A percentile compares a stretch with the other conserved stretches of the same genome.
Evolutionary conservation across 768 basidiomycete species (phyloP).

Genomic region (Naganishia vaughanmartiniae): DNA sequence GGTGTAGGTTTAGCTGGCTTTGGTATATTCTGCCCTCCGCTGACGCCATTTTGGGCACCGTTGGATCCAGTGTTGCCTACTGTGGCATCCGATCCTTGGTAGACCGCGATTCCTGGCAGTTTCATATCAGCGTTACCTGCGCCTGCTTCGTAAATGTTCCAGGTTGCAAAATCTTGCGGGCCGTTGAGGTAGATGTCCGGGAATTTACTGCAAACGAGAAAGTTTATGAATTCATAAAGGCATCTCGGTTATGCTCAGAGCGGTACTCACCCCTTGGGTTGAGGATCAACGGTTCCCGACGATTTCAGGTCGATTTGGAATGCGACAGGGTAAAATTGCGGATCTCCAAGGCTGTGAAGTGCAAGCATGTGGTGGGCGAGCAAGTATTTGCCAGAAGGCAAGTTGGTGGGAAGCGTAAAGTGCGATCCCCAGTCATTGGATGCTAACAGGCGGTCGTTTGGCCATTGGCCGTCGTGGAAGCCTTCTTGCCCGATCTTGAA

Average conservation of each 20-base stretch:
- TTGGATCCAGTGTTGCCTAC: background rate
- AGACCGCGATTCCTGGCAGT: conserved; percentile 4
- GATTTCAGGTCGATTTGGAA: conserved; percentile 25
- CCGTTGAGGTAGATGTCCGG: conserved; percentile 14
- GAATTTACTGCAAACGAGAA: background rate
- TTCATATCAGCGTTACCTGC: conserved; percentile 9
- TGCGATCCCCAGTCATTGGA: background rate
- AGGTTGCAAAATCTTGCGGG: conserved; percentile 6
- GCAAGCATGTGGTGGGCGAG: conserved; percentile 21
- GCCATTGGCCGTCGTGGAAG: conserved; percentile 19
- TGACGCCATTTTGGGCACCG: background rate
- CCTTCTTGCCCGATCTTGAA: conserved; percentile 27
- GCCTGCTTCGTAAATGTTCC: conserved; percentile 19
- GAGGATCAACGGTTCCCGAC: conserved; percentile 11
- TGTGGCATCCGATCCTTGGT: background rate
- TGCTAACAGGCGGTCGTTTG: conserved; percentile 10
- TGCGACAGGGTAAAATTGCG: conserved; percentile 24
- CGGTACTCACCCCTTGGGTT: background rate
- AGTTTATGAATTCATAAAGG: background rate
- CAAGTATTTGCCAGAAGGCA: conserved; percentile 22
- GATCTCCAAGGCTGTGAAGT: conserved; percentile 14
- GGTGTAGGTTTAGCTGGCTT: too few species aligned
- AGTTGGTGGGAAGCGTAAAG: conserved; percentile 20
- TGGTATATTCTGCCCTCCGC: background rate
- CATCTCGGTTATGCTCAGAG: too few species aligned